These are phyloP conservation scores for Botryotinia calthae DNA, from an alignment of 2,329 filamentous ascomycete species.

Conservation along the genomic window DNA sequence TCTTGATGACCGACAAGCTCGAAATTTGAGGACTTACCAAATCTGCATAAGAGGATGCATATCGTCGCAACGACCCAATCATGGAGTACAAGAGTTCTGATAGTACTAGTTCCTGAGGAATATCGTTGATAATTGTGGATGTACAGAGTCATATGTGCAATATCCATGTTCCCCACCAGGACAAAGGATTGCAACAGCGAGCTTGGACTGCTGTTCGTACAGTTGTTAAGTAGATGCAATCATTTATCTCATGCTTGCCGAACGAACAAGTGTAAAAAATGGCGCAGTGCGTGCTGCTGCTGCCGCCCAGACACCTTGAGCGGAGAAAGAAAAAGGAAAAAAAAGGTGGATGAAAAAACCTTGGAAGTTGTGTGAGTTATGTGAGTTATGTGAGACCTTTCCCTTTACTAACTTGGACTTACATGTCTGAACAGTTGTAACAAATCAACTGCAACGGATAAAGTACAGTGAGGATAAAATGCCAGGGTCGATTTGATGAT, in stretches of 20 bases:
- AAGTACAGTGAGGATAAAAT: not conserved
- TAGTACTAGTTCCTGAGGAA: not conserved
- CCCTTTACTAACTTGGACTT: not conserved
- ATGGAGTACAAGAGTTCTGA: not conserved
- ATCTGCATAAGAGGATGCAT: not conserved
- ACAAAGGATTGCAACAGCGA: not conserved
- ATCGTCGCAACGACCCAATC: not conserved
- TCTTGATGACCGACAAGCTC: not conserved
- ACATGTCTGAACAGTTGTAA: not conserved
- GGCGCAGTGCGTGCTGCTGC: slow-evolving; percentile 1
- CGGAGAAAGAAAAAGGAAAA: not conserved
- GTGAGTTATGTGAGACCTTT: slow-evolving; percentile 3
- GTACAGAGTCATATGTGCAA: not conserved
- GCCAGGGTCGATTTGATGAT: not conserved
- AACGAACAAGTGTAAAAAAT: not conserved
- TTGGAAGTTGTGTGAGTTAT: not conserved
- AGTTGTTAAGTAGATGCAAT: not conserved
- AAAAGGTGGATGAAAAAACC: not conserved
- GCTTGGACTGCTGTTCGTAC: not conserved
- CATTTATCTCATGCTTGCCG: not conserved
- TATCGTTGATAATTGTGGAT: not conserved
- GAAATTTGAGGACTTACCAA: not conserved
- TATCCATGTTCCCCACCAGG: not conserved
- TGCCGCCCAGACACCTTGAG: not conserved
- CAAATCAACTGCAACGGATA: too few species aligned